Conservation (phyloP, 768 basidiomycete species). For the Mycena rosella region DNA sequence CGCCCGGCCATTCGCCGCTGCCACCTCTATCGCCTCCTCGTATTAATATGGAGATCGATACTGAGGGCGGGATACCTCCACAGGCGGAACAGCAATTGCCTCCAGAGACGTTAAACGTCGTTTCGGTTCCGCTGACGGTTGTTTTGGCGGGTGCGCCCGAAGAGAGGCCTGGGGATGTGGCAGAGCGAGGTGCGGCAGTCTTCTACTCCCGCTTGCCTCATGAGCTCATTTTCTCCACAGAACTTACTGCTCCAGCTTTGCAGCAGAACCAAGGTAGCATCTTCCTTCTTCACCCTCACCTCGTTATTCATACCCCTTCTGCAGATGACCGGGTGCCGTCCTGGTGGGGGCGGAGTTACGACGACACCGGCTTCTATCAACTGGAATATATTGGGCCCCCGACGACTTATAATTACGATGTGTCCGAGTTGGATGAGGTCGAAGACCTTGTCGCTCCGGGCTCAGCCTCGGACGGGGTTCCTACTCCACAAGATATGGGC, state of each 20-base stretch:
- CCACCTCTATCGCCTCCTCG: not conserved
- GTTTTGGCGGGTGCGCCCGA: not conserved
- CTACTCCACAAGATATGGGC: not conserved
- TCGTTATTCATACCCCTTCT: not conserved
- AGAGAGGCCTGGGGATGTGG: not conserved
- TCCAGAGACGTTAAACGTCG: not conserved
- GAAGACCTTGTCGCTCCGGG: not conserved
- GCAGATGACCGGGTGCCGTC: not conserved
- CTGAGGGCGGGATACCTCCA: not conserved
- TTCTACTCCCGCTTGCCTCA: not conserved
- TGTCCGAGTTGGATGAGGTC: slow-evolving; percentile 10
- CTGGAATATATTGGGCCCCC: slow-evolving; percentile 34
- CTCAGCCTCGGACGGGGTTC: not conserved
- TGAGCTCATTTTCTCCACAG: not conserved
- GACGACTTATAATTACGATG: not conserved
- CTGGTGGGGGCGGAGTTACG: slow-evolving; percentile 29
- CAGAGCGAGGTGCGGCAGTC: not conserved
- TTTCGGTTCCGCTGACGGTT: not conserved
- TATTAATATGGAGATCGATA: slow-evolving; percentile 17
- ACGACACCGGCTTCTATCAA: slow-evolving; percentile 30
- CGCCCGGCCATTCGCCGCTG: not conserved
- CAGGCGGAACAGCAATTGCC: not conserved
- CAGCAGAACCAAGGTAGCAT: not conserved
- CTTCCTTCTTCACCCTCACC: not conserved
- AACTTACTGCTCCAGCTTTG: not conserved